These are phyloP conservation scores for Geranium incanum DNA, from an alignment of 441 rosid genomes.

Conservation along the genomic window DNA sequence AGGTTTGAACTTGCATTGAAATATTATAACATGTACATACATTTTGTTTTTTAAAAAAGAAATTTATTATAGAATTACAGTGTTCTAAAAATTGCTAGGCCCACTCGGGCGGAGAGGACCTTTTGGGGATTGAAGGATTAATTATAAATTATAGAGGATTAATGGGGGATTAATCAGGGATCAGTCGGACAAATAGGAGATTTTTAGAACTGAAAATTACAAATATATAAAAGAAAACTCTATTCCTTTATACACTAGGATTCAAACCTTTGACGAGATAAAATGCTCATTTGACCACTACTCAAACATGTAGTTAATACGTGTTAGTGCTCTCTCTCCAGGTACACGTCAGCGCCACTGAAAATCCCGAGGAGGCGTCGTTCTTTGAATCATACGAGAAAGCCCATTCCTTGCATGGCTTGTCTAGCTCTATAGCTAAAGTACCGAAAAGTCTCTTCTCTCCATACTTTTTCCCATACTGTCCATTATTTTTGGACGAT, in stretches of 20 bases:
- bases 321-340: constrained; percentile 20
- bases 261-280: too few relatives aligned
- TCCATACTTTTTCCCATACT: constrained; percentile 1
- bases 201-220: too few relatives aligned
- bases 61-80: too few relatives aligned
- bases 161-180: too few relatives aligned
- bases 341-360: constrained; percentile 71
- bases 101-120: too few relatives aligned
- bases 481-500: not conserved
- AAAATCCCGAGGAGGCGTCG: constrained; percentile 79
- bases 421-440: constrained; percentile 62
- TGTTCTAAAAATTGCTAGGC: too few relatives aligned
- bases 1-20: constrained; percentile 31
- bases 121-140: too few relatives aligned
- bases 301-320: not conserved
- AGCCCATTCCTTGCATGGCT: constrained; percentile 70
- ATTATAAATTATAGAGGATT: too few relatives aligned
- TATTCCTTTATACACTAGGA: too few relatives aligned
- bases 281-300: too few relatives aligned
- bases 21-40: not conserved
- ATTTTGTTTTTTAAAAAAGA: not conserved
- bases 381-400: constrained; percentile 88
- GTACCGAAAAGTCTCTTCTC: constrained; percentile 29
- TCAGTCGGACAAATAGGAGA: too few relatives aligned
- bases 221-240: too few relatives aligned